Base-by-base conservation (phyloP, 805 yeast species). In the Spencermartinsiella europaea region DNA sequence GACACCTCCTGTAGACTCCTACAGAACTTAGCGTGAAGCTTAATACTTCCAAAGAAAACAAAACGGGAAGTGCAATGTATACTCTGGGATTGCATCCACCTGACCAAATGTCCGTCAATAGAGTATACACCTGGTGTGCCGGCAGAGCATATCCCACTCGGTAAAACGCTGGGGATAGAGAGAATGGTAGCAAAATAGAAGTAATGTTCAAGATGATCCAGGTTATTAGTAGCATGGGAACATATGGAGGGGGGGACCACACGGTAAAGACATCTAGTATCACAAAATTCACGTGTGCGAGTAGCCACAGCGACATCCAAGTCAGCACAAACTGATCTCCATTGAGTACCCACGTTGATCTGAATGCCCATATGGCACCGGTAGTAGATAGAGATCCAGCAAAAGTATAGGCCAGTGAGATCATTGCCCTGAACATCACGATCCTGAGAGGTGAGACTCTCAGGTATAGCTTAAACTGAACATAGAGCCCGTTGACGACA, bases 101-200 rank as follows among this genome's bases (percentile, higher is more conserved):
- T 2, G 49, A 44, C 51, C 51, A 48, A 20, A 48, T 40, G 22
- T 48, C 51, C 16, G 44, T 33, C 28, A 48, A 15, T 7, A 44
- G 12, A 16, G 31, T 25, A 16, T 45, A 48, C 3, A 45, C 46
- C 12, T 40, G 25, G 42, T 40, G 41, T n/a, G 42, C 27, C n/a
- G 51, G 49, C n/a, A 48, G 38, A 4, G 51, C 48, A 27, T 48
- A 48, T 2, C 42, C 45, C 51, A 45, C 40, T 8, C 43, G 39
- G 33, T 48, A 48, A 28, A 48, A 48, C 5, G 40, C 42, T 1
- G 51, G 49, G 10, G n/a, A 16, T 14, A 48, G 17, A 7, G 40
- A 38, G 22, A 45, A 33, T 10, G 51, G 48, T 14, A 41, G 14
- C 15, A 38, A 15, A 10, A 45, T 48, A 15, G 45, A 21, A 7